Percentiles rank a stretch among this genome's conserved stretches.
Evolutionary conservation across 306 rosid species (phyloP).

Genomic region (Comarum palustre): DNA sequence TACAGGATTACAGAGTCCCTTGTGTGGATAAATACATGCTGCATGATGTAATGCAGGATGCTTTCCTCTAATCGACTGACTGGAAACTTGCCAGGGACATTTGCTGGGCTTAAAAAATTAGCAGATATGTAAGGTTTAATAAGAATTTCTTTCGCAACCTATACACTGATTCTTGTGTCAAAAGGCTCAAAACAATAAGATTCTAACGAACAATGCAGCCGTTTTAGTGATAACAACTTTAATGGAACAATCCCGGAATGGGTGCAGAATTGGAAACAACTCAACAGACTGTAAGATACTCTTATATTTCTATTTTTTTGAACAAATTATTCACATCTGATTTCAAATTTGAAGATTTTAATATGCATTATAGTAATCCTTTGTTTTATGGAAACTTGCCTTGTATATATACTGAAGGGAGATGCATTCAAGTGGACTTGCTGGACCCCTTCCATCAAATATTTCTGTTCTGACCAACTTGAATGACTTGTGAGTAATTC

Average conservation of each 20-base stretch:
- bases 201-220: constrained; percentile 10
- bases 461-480: constrained; percentile 9
- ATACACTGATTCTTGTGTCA: neutral
- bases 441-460: constrained; percentile 21
- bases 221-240: constrained; percentile 25
- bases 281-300: constrained; percentile 15
- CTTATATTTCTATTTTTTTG: too few species aligned
- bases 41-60: constrained; percentile 15
- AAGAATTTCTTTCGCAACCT: neutral
- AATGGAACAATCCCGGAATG: constrained; percentile 14
- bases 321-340: neutral
- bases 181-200: neutral
- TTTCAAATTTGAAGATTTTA: neutral
- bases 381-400: neutral
- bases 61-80: constrained; percentile 25
- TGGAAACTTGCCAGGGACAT: constrained; percentile 23
- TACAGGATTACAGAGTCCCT: neutral
- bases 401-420: constrained; percentile 8
- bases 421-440: constrained; percentile 25
- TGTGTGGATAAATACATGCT: neutral
- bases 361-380: too few species aligned
- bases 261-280: constrained; percentile 22
- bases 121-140: constrained; percentile 19
- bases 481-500: constrained; percentile 20
- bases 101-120: constrained; percentile 15